Conservation (phyloP, 345 rosid genomes). For the Syzygium aqueum region DNA sequence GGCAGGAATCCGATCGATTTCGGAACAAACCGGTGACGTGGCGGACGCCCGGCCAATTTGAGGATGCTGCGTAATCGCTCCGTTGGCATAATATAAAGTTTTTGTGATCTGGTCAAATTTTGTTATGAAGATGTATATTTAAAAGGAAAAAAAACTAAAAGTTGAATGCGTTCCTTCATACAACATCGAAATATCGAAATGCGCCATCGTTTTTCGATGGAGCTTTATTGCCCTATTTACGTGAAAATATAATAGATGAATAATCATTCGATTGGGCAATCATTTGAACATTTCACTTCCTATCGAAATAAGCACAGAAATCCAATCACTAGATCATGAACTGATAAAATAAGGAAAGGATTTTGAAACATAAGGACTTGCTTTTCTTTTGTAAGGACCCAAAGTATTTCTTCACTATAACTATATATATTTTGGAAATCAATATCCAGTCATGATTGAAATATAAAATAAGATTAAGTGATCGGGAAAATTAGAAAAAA, state of each 20-base stretch:
- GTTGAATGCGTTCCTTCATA: not conserved
- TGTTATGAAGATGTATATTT: not conserved
- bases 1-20: not conserved
- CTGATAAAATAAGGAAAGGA: not conserved
- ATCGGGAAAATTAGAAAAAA: too few relatives aligned
- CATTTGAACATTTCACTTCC: not conserved
- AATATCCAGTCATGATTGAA: not conserved
- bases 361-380: not conserved
- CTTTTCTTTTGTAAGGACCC: not conserved
- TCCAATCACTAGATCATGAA: not conserved
- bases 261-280: not conserved
- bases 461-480: not conserved
- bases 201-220: not conserved
- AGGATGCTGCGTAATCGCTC: not conserved
- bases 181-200: not conserved
- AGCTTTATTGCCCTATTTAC: not conserved
- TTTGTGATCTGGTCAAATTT: not conserved
- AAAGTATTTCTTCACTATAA: not conserved
- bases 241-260: not conserved
- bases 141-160: not conserved
- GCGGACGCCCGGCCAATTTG: not conserved
- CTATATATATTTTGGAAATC: not conserved
- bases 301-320: not conserved
- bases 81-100: not conserved
- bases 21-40: not conserved